A percentile compares a stretch with the other conserved stretches of the same genome.
Evolutionary conservation across 1,139 yeast genomes (phyloP).

Genomic region (Magnusiomyces suaveolens): DNA sequence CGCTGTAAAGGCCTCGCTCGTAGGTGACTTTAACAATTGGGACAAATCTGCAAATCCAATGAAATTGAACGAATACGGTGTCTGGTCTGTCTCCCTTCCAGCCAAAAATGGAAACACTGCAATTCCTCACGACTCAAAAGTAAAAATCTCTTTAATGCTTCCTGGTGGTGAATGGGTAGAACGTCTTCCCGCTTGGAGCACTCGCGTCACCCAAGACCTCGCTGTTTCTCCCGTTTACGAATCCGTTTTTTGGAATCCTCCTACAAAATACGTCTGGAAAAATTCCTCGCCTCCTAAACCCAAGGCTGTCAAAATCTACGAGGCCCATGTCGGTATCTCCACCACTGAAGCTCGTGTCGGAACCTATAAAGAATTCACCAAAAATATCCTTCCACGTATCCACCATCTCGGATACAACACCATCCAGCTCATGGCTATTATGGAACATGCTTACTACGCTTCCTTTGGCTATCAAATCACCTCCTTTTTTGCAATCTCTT

Average conservation of each 20-base stretch:
- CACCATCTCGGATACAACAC: conserved; percentile 81
- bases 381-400: conserved; percentile 72
- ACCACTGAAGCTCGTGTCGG: conserved; percentile 83
- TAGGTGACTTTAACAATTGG: conserved; percentile 92
- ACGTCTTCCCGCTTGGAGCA: conserved; percentile 83
- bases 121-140: conserved; percentile 70
- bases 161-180: conserved; percentile 64
- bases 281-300: conserved; percentile 50
- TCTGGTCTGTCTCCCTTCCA: conserved; percentile 52
- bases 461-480: conserved; percentile 95
- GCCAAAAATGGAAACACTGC: conserved; percentile 45
- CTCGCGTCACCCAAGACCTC: conserved; percentile 63
- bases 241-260: conserved; percentile 89
- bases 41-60: conserved; percentile 48
- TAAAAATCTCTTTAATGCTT: conserved; percentile 60
- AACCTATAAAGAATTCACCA: conserved; percentile 73
- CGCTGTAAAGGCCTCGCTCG: conserved; percentile 60
- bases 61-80: conserved; percentile 49
- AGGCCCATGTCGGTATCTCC: conserved; percentile 94
- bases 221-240: conserved; percentile 55
- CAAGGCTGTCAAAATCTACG: conserved; percentile 69
- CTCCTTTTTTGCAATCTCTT: conserved; percentile 79
- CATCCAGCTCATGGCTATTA: conserved; percentile 91
- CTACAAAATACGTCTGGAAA: conserved; percentile 48
- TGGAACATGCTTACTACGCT: conserved; percentile 98